Evolutionary conservation across 345 rosid species (phyloP).

Genomic region (Citrus inodora): DNA sequence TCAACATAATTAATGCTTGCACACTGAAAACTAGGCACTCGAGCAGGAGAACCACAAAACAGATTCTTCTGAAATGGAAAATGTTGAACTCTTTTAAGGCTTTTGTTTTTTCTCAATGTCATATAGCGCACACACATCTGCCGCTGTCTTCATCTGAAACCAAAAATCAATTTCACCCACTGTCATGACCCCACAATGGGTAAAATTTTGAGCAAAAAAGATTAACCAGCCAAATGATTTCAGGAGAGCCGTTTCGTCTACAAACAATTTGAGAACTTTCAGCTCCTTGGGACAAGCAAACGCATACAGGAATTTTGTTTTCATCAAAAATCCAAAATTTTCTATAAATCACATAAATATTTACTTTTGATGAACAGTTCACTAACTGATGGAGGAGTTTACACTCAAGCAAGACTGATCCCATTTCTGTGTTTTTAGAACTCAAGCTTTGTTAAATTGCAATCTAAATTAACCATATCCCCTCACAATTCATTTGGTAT

Average conservation of each 20-base stretch:
- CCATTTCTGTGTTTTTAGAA: not conserved
- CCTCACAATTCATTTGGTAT: not conserved
- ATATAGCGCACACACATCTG: slow-evolving; percentile 73
- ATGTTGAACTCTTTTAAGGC: slow-evolving; percentile 10
- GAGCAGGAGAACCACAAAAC: not conserved
- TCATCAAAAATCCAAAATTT: too few species aligned
- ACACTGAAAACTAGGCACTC: not conserved
- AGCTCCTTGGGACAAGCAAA: too few species aligned
- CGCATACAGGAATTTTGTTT: too few species aligned
- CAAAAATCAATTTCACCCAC: slow-evolving; percentile 5
- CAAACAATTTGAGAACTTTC: too few species aligned
- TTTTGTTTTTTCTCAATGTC: slow-evolving; percentile 67
- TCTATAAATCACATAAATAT: not conserved
- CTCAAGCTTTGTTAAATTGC: not conserved
- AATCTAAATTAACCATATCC: not conserved
- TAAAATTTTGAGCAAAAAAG: not conserved
- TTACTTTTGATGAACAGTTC: not conserved
- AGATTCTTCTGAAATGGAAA: not conserved
- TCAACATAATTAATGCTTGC: not conserved
- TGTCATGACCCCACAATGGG: not conserved
- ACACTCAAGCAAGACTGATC: not conserved
- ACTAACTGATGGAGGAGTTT: not conserved
- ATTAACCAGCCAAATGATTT: not conserved
- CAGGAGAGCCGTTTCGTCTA: too few species aligned
- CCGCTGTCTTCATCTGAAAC: slow-evolving; percentile 90